A percentile compares a stretch with the other conserved stretches of the same genome.
phyloP scores from a whole-genome alignment of 2,329 filamentous ascomycete species.

The Trichoderma sp. region DNA sequence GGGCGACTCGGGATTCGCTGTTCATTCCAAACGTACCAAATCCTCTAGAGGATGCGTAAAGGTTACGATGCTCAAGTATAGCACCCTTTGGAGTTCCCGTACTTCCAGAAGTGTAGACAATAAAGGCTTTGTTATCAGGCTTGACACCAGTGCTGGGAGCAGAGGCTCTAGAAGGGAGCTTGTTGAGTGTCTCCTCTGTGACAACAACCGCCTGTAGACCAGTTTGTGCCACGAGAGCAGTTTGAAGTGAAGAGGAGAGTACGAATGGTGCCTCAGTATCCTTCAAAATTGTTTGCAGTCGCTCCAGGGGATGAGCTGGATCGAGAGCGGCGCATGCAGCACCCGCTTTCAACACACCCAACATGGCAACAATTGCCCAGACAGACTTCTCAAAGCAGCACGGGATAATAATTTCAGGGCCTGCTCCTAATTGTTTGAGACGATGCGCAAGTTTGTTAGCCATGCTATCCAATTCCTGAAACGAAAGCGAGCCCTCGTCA shows the following conservation, averaged over 20 bases:
- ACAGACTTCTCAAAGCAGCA: background rate
- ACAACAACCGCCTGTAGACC: background rate
- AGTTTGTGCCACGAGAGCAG: background rate
- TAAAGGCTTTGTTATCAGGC: constrained; percentile 24
- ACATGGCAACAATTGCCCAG: background rate
- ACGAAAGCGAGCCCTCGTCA: background rate
- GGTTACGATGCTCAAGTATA: constrained; percentile 29
- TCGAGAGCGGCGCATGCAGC: background rate
- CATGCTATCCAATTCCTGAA: background rate
- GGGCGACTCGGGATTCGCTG: constrained; percentile 7
- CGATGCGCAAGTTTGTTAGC: background rate
- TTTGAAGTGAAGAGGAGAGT: background rate
- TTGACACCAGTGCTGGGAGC: background rate
- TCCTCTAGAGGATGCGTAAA: background rate
- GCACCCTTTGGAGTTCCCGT: constrained; percentile 53
- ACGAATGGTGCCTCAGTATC: background rate
- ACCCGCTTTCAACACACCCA: background rate
- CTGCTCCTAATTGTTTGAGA: background rate
- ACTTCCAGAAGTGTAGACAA: constrained; percentile 55
- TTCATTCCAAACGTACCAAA: background rate
- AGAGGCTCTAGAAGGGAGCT: background rate
- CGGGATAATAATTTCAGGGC: background rate
- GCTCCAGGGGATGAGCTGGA: background rate
- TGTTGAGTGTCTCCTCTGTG: background rate
- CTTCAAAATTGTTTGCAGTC: background rate